Evolutionary conservation across 257 asterid species (phyloP), one percentile per base, ranked within the genome.

Genomic region (Solanum megistacrolobum): DNA sequence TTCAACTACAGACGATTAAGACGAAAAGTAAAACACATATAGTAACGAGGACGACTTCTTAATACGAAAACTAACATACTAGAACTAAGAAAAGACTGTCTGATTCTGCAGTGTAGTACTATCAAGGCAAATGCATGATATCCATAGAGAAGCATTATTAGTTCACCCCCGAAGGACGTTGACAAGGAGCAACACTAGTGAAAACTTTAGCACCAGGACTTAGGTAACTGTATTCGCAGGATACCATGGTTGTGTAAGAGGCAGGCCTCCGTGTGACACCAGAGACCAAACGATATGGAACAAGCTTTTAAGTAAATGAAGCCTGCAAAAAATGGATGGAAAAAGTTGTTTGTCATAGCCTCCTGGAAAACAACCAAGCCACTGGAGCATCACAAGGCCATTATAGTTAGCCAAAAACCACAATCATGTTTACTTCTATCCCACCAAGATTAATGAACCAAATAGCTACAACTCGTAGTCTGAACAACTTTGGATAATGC

Each of bases 361-460:
- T 87, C 92, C 94, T 25, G 92, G 91, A 89, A 93, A 93, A 90
- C 96, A 93, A 92, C 92, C 91, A 83, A 89, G 90, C 66, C 93
- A 78, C 91, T 88, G 89, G 87, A 89, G 90, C 81, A 60, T 46
- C 89, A 81, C 7, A 69, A 41, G 72, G 82, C 43, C 83, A 39
- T 41, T 84, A 84, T 84, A 84, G 39, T 52, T 55, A 83, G 86
- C 65, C 32, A 87, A 89, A 89, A 86, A 74, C 84, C 74, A 86
- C 60, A 7, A 41, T 76, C 85, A 52, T 73, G 84, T 73, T 34
- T 10, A 13, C 82, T 86, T 34, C 72, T 29, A 34, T 73, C 69
- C 25, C 52, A 65, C 48, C 39, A 41, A 48, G 55, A 72, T 32
- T 68, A 48, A 69, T 58, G 72, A 46, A 86, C 81, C 68, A 73